phyloP scores from a whole-genome alignment of 1,284 basidiomycete species.

The Trichosporon ovoides region DNA sequence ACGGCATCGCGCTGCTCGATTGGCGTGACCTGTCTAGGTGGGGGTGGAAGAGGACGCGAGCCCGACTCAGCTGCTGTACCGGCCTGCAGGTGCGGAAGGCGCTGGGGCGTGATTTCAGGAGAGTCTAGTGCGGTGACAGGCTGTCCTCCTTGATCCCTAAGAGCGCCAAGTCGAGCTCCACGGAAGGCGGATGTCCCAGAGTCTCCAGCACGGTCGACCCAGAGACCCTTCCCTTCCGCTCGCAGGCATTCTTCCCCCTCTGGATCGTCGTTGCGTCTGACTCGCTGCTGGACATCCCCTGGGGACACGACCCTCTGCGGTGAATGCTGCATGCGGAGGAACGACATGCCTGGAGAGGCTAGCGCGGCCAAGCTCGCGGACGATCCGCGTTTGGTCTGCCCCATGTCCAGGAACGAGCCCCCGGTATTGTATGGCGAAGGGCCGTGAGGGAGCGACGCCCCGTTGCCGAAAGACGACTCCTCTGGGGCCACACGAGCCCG shows the following conservation, averaged over 20 bases:
- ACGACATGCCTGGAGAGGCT: too few relatives aligned
- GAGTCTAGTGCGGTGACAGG: not conserved
- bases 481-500: not conserved
- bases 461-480: not conserved
- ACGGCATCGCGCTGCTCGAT: not conserved
- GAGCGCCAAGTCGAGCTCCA: not conserved
- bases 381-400: too few relatives aligned
- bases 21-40: not conserved
- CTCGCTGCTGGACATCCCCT: too few relatives aligned
- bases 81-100: too few relatives aligned
- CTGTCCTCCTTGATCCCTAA: not conserved
- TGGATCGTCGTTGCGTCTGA: too few relatives aligned
- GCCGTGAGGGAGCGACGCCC: not conserved
- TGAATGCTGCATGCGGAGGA: too few relatives aligned
- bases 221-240: not conserved
- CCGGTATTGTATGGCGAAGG: not conserved
- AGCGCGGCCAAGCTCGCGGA: too few relatives aligned
- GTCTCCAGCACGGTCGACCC: not conserved
- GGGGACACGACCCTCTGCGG: too few relatives aligned
- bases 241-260: not conserved
- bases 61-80: too few relatives aligned
- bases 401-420: not conserved
- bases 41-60: not conserved
- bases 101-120: too few relatives aligned
- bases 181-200: not conserved